Conservation (phyloP, 345 rosid genomes). For the Xanthoceras sorbifolium region DNA sequence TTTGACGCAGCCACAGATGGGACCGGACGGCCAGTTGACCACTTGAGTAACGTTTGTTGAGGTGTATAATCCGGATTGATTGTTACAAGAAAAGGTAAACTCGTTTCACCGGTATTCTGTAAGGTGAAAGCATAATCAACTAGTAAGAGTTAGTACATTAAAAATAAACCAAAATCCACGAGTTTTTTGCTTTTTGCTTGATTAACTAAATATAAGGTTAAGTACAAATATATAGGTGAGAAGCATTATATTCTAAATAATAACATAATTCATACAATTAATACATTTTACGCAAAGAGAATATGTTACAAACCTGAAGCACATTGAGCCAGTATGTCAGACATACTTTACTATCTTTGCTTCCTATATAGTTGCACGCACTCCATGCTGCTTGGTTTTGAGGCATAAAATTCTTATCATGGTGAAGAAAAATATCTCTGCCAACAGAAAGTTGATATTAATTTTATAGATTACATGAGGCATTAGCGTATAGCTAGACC, state of each 20-base stretch:
- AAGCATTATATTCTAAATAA: too few species aligned
- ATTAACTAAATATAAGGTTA: too few species aligned
- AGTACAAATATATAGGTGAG: background rate
- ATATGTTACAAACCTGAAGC: slow-evolving; percentile 66
- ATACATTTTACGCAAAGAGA: background rate
- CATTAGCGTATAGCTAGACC: too few species aligned
- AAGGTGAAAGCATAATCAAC: too few species aligned
- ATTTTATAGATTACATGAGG: too few species aligned
- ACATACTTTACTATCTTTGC: slow-evolving; percentile 57
- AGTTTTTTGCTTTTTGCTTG: too few species aligned
- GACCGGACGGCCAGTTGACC: slow-evolving; percentile 84
- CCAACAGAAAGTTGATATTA: slow-evolving; percentile 21
- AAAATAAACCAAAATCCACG: background rate
- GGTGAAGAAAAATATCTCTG: slow-evolving; percentile 83
- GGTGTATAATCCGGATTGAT: slow-evolving; percentile 75
- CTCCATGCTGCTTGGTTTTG: slow-evolving; percentile 81
- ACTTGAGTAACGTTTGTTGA: slow-evolving; percentile 58
- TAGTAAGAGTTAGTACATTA: too few species aligned
- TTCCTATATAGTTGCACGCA: slow-evolving; percentile 89
- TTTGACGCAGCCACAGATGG: slow-evolving; percentile 85
- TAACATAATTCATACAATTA: background rate
- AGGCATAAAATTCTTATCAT: slow-evolving; percentile 74
- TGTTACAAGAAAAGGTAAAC: slow-evolving; percentile 71
- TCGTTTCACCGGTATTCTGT: slow-evolving; percentile 74
- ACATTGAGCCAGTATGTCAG: slow-evolving; percentile 93